Percentiles rank a stretch among this genome's conserved stretches.
phyloP scores from a whole-genome alignment of 805 yeast genomes.

The Kazachstania kunashirensis region DNA sequence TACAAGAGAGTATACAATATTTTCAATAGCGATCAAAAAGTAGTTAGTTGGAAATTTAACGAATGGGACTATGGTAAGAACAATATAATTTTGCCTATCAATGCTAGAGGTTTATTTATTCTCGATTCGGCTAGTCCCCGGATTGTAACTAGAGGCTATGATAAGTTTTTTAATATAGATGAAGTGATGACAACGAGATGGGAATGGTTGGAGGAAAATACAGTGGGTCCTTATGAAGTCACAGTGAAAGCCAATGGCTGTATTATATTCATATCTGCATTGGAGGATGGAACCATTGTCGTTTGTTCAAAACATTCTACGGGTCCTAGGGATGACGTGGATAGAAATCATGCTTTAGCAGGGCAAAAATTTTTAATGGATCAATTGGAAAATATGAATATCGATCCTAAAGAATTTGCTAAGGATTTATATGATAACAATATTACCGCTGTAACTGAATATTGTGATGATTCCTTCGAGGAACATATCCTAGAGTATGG shows the following conservation, averaged over 20 bases:
- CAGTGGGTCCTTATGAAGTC: slow-evolving; percentile 69
- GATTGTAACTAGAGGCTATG: slow-evolving; percentile 80
- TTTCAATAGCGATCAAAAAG: slow-evolving; percentile 18
- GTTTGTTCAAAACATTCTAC: slow-evolving; percentile 91
- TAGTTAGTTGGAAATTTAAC: slow-evolving; percentile 66
- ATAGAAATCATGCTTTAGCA: slow-evolving; percentile 62
- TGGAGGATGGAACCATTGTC: slow-evolving; percentile 62
- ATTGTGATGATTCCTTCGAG: slow-evolving; percentile 86
- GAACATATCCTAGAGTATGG: slow-evolving; percentile 81
- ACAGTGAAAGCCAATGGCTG: slow-evolving; percentile 92
- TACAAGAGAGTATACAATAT: slow-evolving; percentile 23
- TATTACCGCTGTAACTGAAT: slow-evolving; percentile 83
- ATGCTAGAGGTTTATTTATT: slow-evolving; percentile 79
- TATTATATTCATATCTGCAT: slow-evolving; percentile 71
- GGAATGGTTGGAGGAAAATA: slow-evolving; percentile 35
- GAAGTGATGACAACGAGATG: slow-evolving; percentile 51
- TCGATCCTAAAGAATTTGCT: slow-evolving; percentile 45
- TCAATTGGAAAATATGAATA: slow-evolving; percentile 40
- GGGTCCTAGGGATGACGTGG: slow-evolving; percentile 48
- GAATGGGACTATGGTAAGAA: slow-evolving; percentile 77
- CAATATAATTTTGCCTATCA: slow-evolving; percentile 48
- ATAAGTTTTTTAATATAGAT: slow-evolving; percentile 79
- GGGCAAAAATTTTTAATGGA: slow-evolving; percentile 50
- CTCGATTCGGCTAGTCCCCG: slow-evolving; percentile 26
- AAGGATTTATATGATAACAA: slow-evolving; percentile 38